Percentiles rank a stretch among this genome's conserved stretches.
phyloP scores from a whole-genome alignment of 768 basidiomycete genomes.

The Amanita brunnescens region DNA sequence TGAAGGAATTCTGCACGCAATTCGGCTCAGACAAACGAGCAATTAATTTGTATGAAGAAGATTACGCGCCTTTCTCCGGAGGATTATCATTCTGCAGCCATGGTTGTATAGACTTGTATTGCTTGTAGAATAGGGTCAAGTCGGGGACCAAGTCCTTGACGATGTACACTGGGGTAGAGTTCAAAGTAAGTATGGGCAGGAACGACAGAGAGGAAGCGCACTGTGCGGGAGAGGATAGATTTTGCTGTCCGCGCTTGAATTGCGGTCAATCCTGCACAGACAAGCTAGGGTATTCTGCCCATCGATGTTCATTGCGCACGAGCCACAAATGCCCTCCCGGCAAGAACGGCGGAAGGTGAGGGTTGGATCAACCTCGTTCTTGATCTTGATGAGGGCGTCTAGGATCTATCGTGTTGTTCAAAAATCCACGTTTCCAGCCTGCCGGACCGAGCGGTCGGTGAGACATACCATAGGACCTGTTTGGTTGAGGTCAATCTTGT shows the following conservation, averaged over 20 bases:
- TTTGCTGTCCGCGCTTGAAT: slow-evolving; percentile 64
- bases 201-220: slow-evolving; percentile 26
- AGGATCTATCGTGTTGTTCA: slow-evolving; percentile 59
- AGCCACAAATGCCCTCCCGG: slow-evolving; percentile 94
- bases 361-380: slow-evolving; percentile 96
- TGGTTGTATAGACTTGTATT: slow-evolving; percentile 99
- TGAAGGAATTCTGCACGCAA: slow-evolving; percentile 65
- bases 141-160: slow-evolving; percentile 98
- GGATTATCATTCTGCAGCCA: slow-evolving; percentile 92
- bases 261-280: slow-evolving; percentile 88
- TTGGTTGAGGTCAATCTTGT: slow-evolving; percentile 87
- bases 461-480: slow-evolving; percentile 82
- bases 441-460: neutral
- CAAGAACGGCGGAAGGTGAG: slow-evolving; percentile 93
- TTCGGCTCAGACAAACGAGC: neutral
- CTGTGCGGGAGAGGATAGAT: slow-evolving; percentile 98
- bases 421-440: neutral
- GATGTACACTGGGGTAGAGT: slow-evolving; percentile 69
- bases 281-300: slow-evolving; percentile 98
- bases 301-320: slow-evolving; percentile 99
- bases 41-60: too few relatives aligned
- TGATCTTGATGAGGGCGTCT: slow-evolving; percentile 96
- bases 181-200: neutral
- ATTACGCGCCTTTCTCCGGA: slow-evolving; percentile 47
- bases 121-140: slow-evolving; percentile 91